A percentile compares a stretch with the other conserved stretches of the same genome.
phyloP scores from a whole-genome alignment of 2,329 filamentous ascomycete genomes.

The Plenodomus lindquistii region DNA sequence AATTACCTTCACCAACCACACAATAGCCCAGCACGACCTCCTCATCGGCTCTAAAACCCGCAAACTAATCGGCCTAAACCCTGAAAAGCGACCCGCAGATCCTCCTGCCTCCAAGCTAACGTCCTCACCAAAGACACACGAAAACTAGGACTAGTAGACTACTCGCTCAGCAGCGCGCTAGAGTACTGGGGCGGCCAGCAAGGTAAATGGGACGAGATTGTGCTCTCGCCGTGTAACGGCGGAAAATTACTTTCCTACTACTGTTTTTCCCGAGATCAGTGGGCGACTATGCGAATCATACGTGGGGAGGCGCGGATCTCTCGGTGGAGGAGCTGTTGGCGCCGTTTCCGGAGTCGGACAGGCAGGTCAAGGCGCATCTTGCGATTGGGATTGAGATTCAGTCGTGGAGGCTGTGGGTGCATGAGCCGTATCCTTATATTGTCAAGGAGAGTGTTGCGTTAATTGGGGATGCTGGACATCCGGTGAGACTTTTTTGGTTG shows the following conservation, averaged over 20 bases:
- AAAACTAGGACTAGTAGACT: constrained; percentile 64
- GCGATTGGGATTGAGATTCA: constrained; percentile 65
- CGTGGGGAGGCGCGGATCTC: constrained; percentile 59
- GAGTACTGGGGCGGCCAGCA: constrained; percentile 74
- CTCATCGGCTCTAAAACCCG: constrained; percentile 67
- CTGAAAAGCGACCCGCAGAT: constrained; percentile 62
- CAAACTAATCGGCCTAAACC: constrained; percentile 63
- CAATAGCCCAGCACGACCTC: constrained; percentile 58
- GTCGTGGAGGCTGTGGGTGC: constrained; percentile 68
- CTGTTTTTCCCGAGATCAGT: constrained; percentile 66
- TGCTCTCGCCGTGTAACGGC: constrained; percentile 69
- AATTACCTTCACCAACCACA: constrained; percentile 52
- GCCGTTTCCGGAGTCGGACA: constrained; percentile 64
- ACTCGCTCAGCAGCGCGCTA: constrained; percentile 62
- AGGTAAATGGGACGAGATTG: constrained; percentile 68
- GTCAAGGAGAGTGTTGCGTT: constrained; percentile 58
- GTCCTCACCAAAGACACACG: constrained; percentile 65
- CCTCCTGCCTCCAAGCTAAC: constrained; percentile 68
- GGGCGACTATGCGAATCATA: constrained; percentile 65
- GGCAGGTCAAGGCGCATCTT: constrained; percentile 61
- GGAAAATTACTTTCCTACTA: constrained; percentile 70
- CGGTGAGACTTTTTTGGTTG: too few relatives aligned
- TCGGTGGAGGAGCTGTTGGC: constrained; percentile 63
- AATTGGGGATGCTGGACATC: constrained; percentile 69
- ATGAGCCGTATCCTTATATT: constrained; percentile 64